Evolutionary conservation across 805 yeast species (phyloP), one percentile per base, ranked within the genome.

Genomic region (Saturnispora ahearnii): DNA sequence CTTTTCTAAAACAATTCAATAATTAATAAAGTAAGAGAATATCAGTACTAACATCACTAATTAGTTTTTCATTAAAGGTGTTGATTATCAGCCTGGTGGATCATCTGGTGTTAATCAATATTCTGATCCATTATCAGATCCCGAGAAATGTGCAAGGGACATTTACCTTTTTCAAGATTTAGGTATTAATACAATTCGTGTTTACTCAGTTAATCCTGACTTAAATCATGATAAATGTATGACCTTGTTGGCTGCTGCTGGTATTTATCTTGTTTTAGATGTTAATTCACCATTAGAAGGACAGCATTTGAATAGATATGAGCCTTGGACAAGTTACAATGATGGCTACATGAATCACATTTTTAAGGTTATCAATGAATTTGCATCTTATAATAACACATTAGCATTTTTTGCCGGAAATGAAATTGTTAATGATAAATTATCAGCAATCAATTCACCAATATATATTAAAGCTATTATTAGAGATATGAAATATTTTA

Each of bases 31-130:
- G 15, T 4, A 13, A 72, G 60, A 15, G 45, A n/a, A 24, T 15
- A 21, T 26, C 21, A 26, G 24, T 33, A 44, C 45, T 47, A 47
- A 45, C 46, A 22, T 22, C 2, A 24, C 12, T n/a, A 3, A 13
- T 7, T 75, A 96, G 53, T 89, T 88, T 66, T 89, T 82, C 68
- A 85, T 89, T 56, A 77, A 95, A 65, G 97, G 97, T 57, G 87
- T 90, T 26, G 98, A 87, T 66, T 90, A 90, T 68, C 97, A 90
- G 65, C 96, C 96, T 0, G 50, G 50, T n/a, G 50, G 50, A 5
- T 96, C 96, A 51, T 83, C 95, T 2, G 86, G 95, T 13, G 77
- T 83, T 53, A 70, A 83, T 53, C 74, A 80, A 4, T 9, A 47
- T 41, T 15, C 8, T 24, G 95, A 88, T 66, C 90, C 91, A 5